phyloP scores from a whole-genome alignment of 2,329 filamentous ascomycete species.

The Sporothrix humicola region DNA sequence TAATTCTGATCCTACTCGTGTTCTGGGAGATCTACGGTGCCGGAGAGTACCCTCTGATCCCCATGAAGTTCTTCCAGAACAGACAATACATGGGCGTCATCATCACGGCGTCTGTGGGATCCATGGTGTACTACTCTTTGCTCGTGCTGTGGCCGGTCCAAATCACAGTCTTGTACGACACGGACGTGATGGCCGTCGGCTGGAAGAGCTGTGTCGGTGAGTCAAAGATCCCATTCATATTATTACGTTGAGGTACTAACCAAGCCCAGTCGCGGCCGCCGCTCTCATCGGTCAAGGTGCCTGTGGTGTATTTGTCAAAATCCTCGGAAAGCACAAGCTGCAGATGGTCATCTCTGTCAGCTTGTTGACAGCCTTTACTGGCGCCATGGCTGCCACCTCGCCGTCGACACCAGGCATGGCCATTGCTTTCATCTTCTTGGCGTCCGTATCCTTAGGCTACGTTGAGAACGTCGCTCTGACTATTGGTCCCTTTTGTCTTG shows the following conservation, averaged over 20 bases:
- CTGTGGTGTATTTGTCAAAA: slow-evolving; percentile 46
- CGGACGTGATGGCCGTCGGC: slow-evolving; percentile 47
- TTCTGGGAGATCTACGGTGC: slow-evolving; percentile 48
- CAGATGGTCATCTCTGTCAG: slow-evolving; percentile 45
- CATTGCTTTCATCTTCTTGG: slow-evolving; percentile 45
- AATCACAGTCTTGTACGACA: slow-evolving; percentile 50
- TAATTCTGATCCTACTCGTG: slow-evolving; percentile 46
- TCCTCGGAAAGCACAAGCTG: slow-evolving; percentile 46
- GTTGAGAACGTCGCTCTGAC: slow-evolving; percentile 50
- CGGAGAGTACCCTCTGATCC: slow-evolving; percentile 49
- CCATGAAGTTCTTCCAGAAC: slow-evolving; percentile 50
- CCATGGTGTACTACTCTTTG: slow-evolving; percentile 54
- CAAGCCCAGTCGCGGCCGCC: slow-evolving; percentile 45
- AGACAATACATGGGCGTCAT: slow-evolving; percentile 49
- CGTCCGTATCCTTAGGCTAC: slow-evolving; percentile 44
- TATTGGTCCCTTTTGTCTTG: slow-evolving; percentile 53
- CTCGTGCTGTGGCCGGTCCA: slow-evolving; percentile 54
- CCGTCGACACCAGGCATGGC: slow-evolving; percentile 42
- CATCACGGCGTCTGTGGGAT: slow-evolving; percentile 47
- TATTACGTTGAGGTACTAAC: too few relatives aligned
- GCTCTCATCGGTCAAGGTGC: slow-evolving; percentile 50
- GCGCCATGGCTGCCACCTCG: slow-evolving; percentile 43
- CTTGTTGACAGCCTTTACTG: slow-evolving; percentile 45
- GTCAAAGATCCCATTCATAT: too few relatives aligned
- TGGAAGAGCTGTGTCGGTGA: slow-evolving; percentile 48